Conservation (phyloP, 176 grass and related monocot genomes). For the Oryza officinalis region DNA sequence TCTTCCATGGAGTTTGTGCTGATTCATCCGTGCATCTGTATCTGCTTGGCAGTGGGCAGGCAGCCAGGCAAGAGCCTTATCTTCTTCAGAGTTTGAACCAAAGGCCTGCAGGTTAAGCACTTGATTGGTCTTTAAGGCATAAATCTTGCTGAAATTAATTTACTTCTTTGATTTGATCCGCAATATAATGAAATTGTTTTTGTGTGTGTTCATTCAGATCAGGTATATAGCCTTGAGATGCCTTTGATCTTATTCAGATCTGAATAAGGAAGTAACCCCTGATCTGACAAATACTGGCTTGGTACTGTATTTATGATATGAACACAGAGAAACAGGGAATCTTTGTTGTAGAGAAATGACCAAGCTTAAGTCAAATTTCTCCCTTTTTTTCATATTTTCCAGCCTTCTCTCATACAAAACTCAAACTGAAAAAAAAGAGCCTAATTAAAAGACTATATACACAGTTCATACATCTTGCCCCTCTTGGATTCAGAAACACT, state of each 20-base stretch:
- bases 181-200: background rate
- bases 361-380: constrained; percentile 34
- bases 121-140: constrained; percentile 14
- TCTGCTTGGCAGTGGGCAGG: constrained; percentile 38
- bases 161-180: background rate
- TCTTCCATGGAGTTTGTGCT: constrained; percentile 18
- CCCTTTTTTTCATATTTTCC: constrained; percentile 10
- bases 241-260: constrained; percentile 9
- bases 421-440: background rate
- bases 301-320: background rate
- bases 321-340: background rate
- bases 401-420: constrained; percentile 41
- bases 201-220: background rate
- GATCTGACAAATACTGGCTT: background rate
- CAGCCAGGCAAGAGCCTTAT: constrained; percentile 37
- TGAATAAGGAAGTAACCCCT: background rate
- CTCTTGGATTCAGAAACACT: constrained; percentile 24
- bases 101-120: background rate
- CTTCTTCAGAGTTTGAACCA: constrained; percentile 31
- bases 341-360: constrained; percentile 28
- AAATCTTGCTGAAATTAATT: background rate
- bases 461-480: constrained; percentile 3
- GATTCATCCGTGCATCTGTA: constrained; percentile 21
- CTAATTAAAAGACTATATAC: constrained; percentile 47
- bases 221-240: background rate